Base-by-base conservation (phyloP, 768 basidiomycete genomes). In the Pisolithus orientalis region DNA sequence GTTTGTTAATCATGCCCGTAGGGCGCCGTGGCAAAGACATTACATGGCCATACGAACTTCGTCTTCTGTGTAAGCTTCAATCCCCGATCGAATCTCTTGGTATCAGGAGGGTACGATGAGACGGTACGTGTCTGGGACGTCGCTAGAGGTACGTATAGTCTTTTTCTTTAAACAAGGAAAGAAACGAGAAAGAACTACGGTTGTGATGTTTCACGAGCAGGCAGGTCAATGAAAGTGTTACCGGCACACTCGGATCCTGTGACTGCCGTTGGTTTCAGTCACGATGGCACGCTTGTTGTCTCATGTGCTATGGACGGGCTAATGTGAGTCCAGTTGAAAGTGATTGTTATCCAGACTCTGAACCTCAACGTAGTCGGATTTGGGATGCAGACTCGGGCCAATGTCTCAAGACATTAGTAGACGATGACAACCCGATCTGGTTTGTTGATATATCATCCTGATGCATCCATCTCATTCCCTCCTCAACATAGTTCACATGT, bases 341-440 rank as follows among this genome's bases (percentile, higher is more conserved):
- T 54, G 39, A 49, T 38, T 3, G 24, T 40, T 32, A 42, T 45
- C 44, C 39, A 38, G 21, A 21, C 39, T 60, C 40, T 57, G 16
- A 50, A 7, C 37, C 14, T 25, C 13, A n/a, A 8, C 32, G 27
- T 50, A 99, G 95, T 64, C 94, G 96, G 52, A 83, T 98, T 53
- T 99, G 96, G 96, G 95, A 99, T 63, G 85, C 91, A 0, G 85
- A 94, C 51, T 95, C 94, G 3, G 96, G 95, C 2, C 96, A 99
- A 70, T 99, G 96, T 69, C 75, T 99, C 47, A 98, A 96, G 69
- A 98, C 96, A 2, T 70, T 99, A 44, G 94, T 94, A 9, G 94
- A 97, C 59, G 96, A 97, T 61, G 91, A 93, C 57, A 96, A 93
- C 69, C 94, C 95, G 2, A 86, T 94, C 67, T 94, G 83, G 89